Evolutionary conservation across 768 basidiomycete species (phyloP), one percentile per base, ranked within the genome.

Genomic region (Collybia sp.): DNA sequence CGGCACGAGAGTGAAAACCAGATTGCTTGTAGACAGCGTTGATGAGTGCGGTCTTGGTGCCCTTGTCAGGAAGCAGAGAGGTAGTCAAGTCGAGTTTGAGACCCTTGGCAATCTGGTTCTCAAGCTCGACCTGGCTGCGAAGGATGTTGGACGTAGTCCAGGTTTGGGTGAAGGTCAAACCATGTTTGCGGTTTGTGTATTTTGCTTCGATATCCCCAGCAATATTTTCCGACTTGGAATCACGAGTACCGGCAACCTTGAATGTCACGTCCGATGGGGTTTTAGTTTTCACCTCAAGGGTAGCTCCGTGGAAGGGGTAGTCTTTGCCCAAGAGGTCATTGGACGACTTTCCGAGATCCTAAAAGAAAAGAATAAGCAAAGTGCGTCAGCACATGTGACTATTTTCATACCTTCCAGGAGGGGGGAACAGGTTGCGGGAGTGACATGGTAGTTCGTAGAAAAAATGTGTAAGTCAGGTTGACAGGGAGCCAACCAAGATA

Each of bases 311-410:
- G 81, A 91, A 85, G 58, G 80, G 84, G 77, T 83, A 98, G 76
- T 99, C 96, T 76, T 86, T 93, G 65, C 76, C 76, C 58, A 99
- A 77, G 53, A 98, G 72, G 80, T 98, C 95, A 61, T 84, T 90
- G 69, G 93, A 91, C 55, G 93, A 93, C 82, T 97, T 98, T 70
- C 95, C 95, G 57, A 93, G 85, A 68, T 93, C 90, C 90, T 93
- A 56, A 33, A 36, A 8, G 25, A n/a, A 25, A 25, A 25, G 3
- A 25, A 25, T 25, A 25, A 25, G 25, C 25, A 8, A 25, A 25
- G n/a, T 25, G 25, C 8, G 25, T 25, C 25, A 25, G 25, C 25
- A 8, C 8, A 8, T 4, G 30, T 5, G 25, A 32, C 19, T 18
- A 20, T 12, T 31, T n/a, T 64, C 68, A 31, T 55, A 86, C 93